Evolutionary conservation across 257 asterid genomes (phyloP).

Genomic region (Ilex asprella): DNA sequence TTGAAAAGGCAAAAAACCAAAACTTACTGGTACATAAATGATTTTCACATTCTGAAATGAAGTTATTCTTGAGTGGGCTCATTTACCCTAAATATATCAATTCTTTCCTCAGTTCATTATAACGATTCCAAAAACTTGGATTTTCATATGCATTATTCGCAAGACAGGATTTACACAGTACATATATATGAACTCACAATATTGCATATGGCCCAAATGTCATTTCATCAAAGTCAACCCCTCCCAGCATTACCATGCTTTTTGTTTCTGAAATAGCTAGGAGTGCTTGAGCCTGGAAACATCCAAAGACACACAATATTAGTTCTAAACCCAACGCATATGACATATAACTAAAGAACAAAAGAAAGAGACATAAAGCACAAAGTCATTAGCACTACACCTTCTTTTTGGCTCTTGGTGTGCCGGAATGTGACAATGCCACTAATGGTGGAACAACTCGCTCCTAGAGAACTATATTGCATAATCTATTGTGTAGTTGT

Average conservation of each 20-base stretch:
- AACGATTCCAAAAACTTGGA: neutral
- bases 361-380: neutral
- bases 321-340: neutral
- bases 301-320: neutral
- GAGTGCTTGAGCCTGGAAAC: conserved; percentile 74
- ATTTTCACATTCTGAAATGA: no score
- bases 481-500: conserved; percentile 31
- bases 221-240: conserved; percentile 28
- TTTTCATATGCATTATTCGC: conserved; percentile 14
- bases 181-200: conserved; percentile 20
- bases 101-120: no score
- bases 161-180: conserved; percentile 22
- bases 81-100: no score
- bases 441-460: conserved; percentile 39
- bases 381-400: conserved; percentile 3
- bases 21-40: no score
- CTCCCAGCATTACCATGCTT: conserved; percentile 67
- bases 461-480: conserved; percentile 34
- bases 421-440: conserved; percentile 34
- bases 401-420: conserved; percentile 42
- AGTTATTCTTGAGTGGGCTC: no score
- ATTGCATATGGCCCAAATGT: neutral
- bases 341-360: no score
- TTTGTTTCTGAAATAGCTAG: conserved; percentile 68
- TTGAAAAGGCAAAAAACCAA: no score